phyloP scores from a whole-genome alignment of 148 eudicot species.

The Cornus florida region DNA sequence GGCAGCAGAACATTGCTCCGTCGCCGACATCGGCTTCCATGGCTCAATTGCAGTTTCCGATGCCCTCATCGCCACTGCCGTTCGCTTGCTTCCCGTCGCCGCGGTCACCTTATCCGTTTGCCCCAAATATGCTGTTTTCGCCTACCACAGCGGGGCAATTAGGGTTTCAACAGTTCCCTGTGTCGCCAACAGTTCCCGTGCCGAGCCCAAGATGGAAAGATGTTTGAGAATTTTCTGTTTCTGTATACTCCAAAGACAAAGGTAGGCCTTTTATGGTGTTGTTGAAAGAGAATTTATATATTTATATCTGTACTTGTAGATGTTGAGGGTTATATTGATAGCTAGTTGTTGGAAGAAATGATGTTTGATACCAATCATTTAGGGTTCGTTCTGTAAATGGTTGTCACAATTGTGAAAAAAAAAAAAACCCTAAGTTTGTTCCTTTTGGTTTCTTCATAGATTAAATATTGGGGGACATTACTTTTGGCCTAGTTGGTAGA shows the following conservation, averaged over 20 bases:
- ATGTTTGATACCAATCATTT: conserved; percentile 5
- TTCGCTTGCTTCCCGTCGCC: conserved; percentile 76
- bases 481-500: too few relatives aligned
- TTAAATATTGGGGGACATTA: not conserved
- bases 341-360: not conserved
- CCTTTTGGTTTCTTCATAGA: not conserved
- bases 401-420: not conserved
- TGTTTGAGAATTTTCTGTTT: not conserved
- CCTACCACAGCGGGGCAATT: conserved; percentile 27
- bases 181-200: conserved; percentile 59
- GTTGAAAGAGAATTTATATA: not conserved
- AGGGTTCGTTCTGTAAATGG: conserved; percentile 7
- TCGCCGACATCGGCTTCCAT: not conserved
- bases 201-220: conserved; percentile 74
- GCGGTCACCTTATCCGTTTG: conserved; percentile 50
- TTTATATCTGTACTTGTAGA: not conserved
- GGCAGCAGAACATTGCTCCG: not conserved
- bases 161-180: conserved; percentile 60
- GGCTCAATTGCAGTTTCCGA: conserved; percentile 11
- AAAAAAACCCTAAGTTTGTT: conserved; percentile 1
- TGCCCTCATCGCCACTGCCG: conserved; percentile 48
- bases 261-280: not conserved
- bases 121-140: conserved; percentile 28
- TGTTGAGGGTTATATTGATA: conserved; percentile 10
- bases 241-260: not conserved